These are phyloP conservation scores for Rosellinia necatrix DNA, from an alignment of 2,329 filamentous ascomycete species.

Conservation along the genomic window DNA sequence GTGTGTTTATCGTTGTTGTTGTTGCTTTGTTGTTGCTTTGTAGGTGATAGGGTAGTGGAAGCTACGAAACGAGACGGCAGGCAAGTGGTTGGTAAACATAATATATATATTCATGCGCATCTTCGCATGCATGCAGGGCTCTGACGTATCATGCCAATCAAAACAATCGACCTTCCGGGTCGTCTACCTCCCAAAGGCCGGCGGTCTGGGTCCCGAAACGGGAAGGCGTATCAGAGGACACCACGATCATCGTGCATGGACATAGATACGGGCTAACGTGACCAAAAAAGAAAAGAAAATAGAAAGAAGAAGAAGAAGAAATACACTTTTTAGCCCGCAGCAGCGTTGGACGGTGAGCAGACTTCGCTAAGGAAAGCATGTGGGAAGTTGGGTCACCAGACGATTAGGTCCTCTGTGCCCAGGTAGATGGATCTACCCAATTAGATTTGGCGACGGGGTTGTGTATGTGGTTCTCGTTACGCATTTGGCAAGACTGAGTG, in stretches of 20 bases:
- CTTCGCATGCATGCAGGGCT: too few relatives aligned
- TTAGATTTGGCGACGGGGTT: too few relatives aligned
- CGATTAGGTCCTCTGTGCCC: too few relatives aligned
- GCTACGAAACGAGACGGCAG: too few relatives aligned
- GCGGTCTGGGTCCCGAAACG: slow-evolving; percentile 1
- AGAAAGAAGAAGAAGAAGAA: not conserved
- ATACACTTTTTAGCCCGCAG: not conserved
- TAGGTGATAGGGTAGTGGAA: not conserved
- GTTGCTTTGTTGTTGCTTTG: not conserved
- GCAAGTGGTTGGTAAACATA: slow-evolving; percentile 1
- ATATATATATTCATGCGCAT: not conserved
- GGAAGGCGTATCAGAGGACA: slow-evolving; percentile 26
- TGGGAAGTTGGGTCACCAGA: too few relatives aligned
- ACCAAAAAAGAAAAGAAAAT: not conserved
- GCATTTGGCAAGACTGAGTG: not conserved
- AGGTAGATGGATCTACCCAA: too few relatives aligned
- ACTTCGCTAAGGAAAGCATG: not conserved
- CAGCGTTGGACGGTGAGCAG: not conserved
- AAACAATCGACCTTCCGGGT: not conserved
- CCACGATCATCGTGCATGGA: slow-evolving; percentile 22
- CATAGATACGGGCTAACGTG: too few relatives aligned
- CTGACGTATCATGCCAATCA: slow-evolving; percentile 17
- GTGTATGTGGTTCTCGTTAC: not conserved
- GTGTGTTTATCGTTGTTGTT: not conserved
- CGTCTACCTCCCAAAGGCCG: not conserved